Evolutionary conservation across 768 basidiomycete genomes (phyloP), one percentile per base, ranked within the genome.

Genomic region (Tylopilus sp.): DNA sequence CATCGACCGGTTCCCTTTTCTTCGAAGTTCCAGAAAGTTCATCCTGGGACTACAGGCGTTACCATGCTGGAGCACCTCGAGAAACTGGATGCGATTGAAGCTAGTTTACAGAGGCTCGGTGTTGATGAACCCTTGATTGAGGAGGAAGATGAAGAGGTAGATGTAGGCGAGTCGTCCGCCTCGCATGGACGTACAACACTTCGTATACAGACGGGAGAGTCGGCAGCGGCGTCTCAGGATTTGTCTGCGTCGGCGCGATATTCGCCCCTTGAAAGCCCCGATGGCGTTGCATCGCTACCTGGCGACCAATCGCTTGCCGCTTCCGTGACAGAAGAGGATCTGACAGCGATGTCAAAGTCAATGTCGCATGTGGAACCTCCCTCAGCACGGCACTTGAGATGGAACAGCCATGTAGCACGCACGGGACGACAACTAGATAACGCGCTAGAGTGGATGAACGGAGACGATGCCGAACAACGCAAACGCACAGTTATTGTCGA

Each of bases 21-120:
- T 12, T 79, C 84, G n/a, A 91, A 91, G 69, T 88, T 88, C 68
- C 82, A 86, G 62, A 80, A 83, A 43, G 84, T 91, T 30, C 87
- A 90, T 62, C 89, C 89, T 41, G 88, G 87, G 33, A 91, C 89
- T 25, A 92, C 89, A 0, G 91, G 91, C 11, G 90, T 93, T 22
- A 86, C 83, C 10, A 85, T 93, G 43, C 75, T 94, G 33, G 88
- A 90, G 61, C 90, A 92, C 57, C 75, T 94, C 57, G 91, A 94
- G 63, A 82, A 88, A 41, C 69, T 94, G 41, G 91, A 94, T 63
- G 85, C 81, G 15, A 88, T 88, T 17, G 88, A 91, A 57, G 86
- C 88, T 8, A 82, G 87, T 56, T 66, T 91, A 53, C 84, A 88
- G 62, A 75, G 87, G 42, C 77, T 91, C n/a, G 84, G 82, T 11